Percentiles rank a stretch among this genome's conserved stretches.
These are phyloP conservation scores for Phytophthora aleatoria DNA, from an alignment of 352 stramenopile genomes.

Conservation along the genomic window DNA sequence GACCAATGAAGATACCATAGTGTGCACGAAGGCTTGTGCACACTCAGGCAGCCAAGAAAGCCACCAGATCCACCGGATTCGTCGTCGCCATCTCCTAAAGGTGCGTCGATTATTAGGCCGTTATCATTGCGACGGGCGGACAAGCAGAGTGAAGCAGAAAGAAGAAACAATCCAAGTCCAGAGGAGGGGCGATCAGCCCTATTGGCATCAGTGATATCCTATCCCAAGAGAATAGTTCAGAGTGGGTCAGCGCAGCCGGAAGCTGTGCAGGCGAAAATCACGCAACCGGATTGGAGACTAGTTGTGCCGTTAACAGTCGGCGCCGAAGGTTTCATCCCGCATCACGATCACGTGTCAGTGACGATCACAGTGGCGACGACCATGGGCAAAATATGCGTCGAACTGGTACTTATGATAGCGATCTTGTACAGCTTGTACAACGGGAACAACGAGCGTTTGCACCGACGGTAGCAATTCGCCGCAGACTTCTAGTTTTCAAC, in stretches of 20 bases:
- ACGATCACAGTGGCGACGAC: too few relatives aligned
- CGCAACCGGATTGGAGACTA: neutral
- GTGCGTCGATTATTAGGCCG: neutral
- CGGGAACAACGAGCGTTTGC: neutral
- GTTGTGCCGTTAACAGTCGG: neutral
- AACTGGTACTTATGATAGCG: too few relatives aligned
- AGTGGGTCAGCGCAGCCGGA: neutral
- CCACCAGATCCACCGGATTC: neutral
- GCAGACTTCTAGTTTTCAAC: neutral
- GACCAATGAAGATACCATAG: conserved; percentile 12
- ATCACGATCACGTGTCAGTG: neutral
- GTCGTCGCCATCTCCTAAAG: neutral
- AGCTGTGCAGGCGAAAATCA: neutral
- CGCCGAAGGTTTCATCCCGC: neutral
- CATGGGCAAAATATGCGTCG: neutral
- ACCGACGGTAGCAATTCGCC: neutral
- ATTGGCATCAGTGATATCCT: neutral
- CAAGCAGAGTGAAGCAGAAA: too few relatives aligned
- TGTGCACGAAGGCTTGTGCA: conserved; percentile 1
- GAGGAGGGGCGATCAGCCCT: neutral
- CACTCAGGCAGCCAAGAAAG: conserved; percentile 3
- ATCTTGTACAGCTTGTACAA: neutral
- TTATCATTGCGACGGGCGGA: too few relatives aligned
- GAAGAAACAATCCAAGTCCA: neutral
- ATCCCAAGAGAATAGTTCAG: neutral